These are phyloP conservation scores for Aspergillus wentii DNA, from an alignment of 495 filamentous ascomycete genomes.

Conservation along the genomic window DNA sequence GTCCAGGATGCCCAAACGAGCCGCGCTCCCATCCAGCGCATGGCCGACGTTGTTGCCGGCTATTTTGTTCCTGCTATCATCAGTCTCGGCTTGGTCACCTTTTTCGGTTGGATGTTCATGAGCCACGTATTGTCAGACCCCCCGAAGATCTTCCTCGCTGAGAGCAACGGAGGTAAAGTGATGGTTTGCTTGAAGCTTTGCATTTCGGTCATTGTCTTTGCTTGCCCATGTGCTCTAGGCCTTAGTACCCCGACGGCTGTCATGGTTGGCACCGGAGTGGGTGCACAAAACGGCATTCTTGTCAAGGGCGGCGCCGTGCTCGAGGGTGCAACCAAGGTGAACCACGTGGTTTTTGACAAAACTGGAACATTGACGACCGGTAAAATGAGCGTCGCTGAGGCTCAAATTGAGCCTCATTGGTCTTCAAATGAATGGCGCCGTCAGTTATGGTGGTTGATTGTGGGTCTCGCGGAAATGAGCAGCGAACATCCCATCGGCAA, in stretches of 20 bases:
- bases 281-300: constrained; percentile 94
- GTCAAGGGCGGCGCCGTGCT: constrained; percentile 94
- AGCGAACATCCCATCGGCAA: constrained; percentile 94
- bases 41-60: constrained; percentile 88
- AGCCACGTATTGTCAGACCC: constrained; percentile 79
- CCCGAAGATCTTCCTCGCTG: constrained; percentile 82
- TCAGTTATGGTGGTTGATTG: constrained; percentile 87
- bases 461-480: constrained; percentile 88
- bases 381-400: constrained; percentile 83
- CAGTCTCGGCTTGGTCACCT: constrained; percentile 76
- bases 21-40: constrained; percentile 88
- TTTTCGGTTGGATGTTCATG: constrained; percentile 90
- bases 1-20: constrained; percentile 96
- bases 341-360: constrained; percentile 97
- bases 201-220: constrained; percentile 98
- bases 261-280: constrained; percentile 97
- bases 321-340: constrained; percentile 88
- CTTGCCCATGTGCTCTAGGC: constrained; percentile 92
- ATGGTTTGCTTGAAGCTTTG: constrained; percentile 98
- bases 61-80: constrained; percentile 93
- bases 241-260: constrained; percentile 94
- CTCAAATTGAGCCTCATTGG: constrained; percentile 64
- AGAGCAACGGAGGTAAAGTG: constrained; percentile 75
- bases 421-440: constrained; percentile 59
- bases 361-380: constrained; percentile 94